Percentiles rank a stretch among this genome's conserved stretches.
Conservation (phyloP, 2,329 filamentous ascomycete species). For the Aspergillus fijiensis region DNA sequence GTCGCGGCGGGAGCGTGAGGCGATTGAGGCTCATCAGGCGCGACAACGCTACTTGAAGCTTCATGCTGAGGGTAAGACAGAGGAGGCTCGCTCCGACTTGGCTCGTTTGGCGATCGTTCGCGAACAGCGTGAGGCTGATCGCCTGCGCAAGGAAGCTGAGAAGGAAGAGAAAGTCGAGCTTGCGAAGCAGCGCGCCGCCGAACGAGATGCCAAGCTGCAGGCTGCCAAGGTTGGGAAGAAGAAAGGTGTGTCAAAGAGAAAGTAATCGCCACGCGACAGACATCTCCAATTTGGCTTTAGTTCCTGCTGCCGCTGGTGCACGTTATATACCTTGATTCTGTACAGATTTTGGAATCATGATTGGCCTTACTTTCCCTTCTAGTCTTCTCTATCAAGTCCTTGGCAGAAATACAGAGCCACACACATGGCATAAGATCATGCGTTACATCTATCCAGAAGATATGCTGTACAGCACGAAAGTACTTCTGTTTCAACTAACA, state of each 20-base stretch:
- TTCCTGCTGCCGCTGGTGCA: background rate
- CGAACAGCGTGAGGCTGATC: constrained; percentile 82
- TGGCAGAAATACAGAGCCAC: background rate
- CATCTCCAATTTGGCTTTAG: background rate
- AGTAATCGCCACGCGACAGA: constrained; percentile 7
- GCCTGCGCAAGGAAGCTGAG: constrained; percentile 77
- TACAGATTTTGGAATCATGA: background rate
- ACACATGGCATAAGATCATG: background rate
- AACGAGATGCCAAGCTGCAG: constrained; percentile 42
- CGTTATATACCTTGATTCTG: background rate
- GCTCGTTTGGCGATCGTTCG: constrained; percentile 78
- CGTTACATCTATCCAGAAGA: background rate
- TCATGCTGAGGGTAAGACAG: constrained; percentile 93
- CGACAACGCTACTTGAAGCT: constrained; percentile 89
- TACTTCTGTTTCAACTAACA: no score
- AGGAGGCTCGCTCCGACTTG: constrained; percentile 87
- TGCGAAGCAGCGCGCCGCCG: constrained; percentile 38
- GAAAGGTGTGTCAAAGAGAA: constrained; percentile 25
- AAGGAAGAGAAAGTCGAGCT: constrained; percentile 52
- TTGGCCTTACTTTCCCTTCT: background rate
- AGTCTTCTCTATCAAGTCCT: background rate
- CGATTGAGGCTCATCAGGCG: constrained; percentile 79
- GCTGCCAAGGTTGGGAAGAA: constrained; percentile 40
- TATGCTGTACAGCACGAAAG: constrained; percentile 2
- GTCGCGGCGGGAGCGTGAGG: constrained; percentile 70